Conservation (phyloP, 2,329 filamentous ascomycete species). For the Calonectria pseudoturangicola region DNA sequence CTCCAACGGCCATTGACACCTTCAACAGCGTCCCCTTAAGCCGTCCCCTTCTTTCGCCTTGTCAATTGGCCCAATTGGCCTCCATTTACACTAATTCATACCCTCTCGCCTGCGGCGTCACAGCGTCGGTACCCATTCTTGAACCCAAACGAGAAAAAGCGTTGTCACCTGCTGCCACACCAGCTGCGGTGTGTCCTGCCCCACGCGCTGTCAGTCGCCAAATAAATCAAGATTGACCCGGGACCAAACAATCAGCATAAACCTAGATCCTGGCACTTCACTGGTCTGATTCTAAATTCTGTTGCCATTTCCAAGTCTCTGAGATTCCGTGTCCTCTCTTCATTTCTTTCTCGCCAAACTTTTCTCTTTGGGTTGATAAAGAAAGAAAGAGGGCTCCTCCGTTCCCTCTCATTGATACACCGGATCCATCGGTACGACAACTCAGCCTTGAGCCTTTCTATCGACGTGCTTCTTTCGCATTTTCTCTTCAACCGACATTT, state of each 20-base stretch:
- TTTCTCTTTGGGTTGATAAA: neutral
- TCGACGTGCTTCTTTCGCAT: neutral
- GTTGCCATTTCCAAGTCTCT: constrained; percentile 18
- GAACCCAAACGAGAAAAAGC: constrained; percentile 34
- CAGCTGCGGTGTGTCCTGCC: constrained; percentile 38
- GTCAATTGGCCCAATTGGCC: constrained; percentile 45
- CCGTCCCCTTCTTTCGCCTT: constrained; percentile 5
- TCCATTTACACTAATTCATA: constrained; percentile 36
- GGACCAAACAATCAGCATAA: constrained; percentile 14
- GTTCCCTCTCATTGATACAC: neutral
- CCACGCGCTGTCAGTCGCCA: constrained; percentile 47
- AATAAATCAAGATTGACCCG: constrained; percentile 19
- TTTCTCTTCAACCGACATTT: neutral
- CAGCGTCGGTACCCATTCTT: constrained; percentile 35
- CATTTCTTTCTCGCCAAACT: neutral
- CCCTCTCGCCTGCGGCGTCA: constrained; percentile 13
- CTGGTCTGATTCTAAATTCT: constrained; percentile 30
- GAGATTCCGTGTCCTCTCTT: neutral
- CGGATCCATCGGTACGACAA: neutral
- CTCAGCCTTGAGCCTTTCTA: neutral
- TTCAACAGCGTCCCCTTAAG: constrained; percentile 15
- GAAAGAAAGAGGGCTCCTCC: neutral
- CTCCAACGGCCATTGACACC: constrained; percentile 23
- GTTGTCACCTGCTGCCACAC: constrained; percentile 17
- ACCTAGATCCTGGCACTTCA: constrained; percentile 18